Evolutionary conservation across 2,329 filamentous ascomycete genomes (phyloP).

Genomic region (Madurella mycetomatis): DNA sequence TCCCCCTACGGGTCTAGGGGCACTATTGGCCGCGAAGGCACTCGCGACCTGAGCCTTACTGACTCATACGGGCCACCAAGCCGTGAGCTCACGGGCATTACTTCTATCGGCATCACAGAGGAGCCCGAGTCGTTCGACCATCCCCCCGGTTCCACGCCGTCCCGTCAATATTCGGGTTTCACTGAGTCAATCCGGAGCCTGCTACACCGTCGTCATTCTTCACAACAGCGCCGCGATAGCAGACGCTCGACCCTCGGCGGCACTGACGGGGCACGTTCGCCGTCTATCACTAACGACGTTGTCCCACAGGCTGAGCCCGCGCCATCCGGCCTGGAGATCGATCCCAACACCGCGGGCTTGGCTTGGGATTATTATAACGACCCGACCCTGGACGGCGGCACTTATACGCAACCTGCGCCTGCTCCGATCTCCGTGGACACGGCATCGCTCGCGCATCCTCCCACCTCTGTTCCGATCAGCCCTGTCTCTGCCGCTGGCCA

Average conservation of each 20-base stretch:
- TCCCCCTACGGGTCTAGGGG: constrained; percentile 14
- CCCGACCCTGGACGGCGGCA: constrained; percentile 15
- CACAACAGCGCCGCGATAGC: constrained; percentile 24
- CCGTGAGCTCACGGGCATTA: constrained; percentile 21
- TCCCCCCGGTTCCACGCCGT: constrained; percentile 9
- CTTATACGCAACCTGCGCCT: constrained; percentile 14
- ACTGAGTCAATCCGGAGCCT: constrained; percentile 21
- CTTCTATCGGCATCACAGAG: constrained; percentile 23
- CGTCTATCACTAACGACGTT: constrained; percentile 17
- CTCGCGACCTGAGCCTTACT: constrained; percentile 21
- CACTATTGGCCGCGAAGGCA: constrained; percentile 21
- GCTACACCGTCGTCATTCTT: constrained; percentile 19
- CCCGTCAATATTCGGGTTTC: constrained; percentile 18
- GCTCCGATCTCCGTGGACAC: constrained; percentile 10
- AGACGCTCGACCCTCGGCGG: constrained; percentile 22
- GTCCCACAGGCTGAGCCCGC: constrained; percentile 11
- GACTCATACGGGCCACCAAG: constrained; percentile 25
- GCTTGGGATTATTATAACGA: constrained; percentile 28
- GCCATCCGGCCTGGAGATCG: constrained; percentile 19
- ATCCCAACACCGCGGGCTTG: constrained; percentile 22
- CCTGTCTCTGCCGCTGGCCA: constrained; percentile 11
- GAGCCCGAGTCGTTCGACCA: constrained; percentile 26
- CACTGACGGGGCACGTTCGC: constrained; percentile 21
- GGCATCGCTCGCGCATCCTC: constrained; percentile 5
- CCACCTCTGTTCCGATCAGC: constrained; percentile 13